A percentile compares a stretch with the other conserved stretches of the same genome.
These are phyloP conservation scores for Blepharisma undulans DNA, from an alignment of 169 alveolate species.

Conservation along the genomic window DNA sequence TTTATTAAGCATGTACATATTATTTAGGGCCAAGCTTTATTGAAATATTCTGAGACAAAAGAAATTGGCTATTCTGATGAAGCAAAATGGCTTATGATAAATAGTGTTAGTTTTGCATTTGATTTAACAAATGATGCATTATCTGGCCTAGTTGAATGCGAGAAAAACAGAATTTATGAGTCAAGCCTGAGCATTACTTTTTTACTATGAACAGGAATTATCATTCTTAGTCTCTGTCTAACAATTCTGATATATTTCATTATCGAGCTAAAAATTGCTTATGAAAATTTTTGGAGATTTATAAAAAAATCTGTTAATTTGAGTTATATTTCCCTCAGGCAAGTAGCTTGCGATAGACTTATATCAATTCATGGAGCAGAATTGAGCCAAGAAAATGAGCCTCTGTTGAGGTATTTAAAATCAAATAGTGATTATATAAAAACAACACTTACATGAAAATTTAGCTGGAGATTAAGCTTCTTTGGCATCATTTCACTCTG, in stretches of 20 bases:
- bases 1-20: background rate
- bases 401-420: background rate
- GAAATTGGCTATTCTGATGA: background rate
- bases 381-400: background rate
- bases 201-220: background rate
- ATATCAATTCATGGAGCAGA: background rate
- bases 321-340: background rate
- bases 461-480: background rate
- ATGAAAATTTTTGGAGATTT: background rate
- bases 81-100: background rate
- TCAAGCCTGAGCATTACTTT: background rate
- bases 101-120: background rate
- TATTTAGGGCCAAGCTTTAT: background rate
- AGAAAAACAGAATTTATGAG: background rate
- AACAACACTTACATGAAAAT: background rate
- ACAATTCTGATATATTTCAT: background rate
- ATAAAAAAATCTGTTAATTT: background rate
- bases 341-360: background rate
- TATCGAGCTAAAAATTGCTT: background rate
- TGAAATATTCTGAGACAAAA: background rate
- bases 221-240: background rate
- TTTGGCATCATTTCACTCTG: background rate
- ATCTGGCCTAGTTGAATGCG: background rate
- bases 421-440: background rate
- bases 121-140: background rate